Evolutionary conservation across 2,329 filamentous ascomycete genomes (phyloP).

Genomic region (Thyridium curvatum): DNA sequence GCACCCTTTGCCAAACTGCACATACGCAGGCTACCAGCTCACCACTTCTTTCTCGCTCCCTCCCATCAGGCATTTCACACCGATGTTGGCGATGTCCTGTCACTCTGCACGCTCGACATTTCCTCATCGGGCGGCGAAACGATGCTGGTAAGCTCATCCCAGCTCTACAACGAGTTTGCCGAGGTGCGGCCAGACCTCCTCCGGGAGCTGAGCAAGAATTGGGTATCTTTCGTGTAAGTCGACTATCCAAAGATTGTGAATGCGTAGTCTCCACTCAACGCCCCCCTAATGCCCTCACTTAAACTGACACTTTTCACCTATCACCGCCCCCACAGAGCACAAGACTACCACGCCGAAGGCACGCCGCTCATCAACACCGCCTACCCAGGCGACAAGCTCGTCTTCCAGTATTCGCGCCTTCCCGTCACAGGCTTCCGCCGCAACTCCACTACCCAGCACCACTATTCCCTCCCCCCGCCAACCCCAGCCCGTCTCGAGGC

Average conservation of each 20-base stretch:
- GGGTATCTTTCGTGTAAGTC: conserved; percentile 39
- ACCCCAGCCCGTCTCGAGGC: conserved; percentile 47
- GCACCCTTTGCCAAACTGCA: no score
- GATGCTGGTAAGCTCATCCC: conserved; percentile 50
- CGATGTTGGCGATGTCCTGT: not conserved
- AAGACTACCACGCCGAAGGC: conserved; percentile 37
- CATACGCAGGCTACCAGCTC: no score
- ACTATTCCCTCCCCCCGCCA: conserved; percentile 48
- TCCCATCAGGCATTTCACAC: no score
- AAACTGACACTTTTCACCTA: conserved; percentile 39
- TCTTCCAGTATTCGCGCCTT: conserved; percentile 55
- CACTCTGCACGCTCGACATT: no score
- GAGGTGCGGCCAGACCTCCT: conserved; percentile 53
- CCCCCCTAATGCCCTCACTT: no score
- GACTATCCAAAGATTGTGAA: no score
- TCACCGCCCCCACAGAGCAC: conserved; percentile 44
- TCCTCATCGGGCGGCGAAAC: conserved; percentile 56
- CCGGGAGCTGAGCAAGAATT: conserved; percentile 44
- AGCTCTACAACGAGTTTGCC: conserved; percentile 58
- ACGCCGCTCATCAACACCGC: conserved; percentile 53
- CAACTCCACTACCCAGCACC: no score
- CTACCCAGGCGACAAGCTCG: conserved; percentile 33
- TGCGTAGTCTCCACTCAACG: no score
- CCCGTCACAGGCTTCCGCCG: conserved; percentile 53
- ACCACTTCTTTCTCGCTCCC: no score